phyloP scores from a whole-genome alignment of 2,329 filamentous ascomycete genomes.

The Stemphylium lycopersici region DNA sequence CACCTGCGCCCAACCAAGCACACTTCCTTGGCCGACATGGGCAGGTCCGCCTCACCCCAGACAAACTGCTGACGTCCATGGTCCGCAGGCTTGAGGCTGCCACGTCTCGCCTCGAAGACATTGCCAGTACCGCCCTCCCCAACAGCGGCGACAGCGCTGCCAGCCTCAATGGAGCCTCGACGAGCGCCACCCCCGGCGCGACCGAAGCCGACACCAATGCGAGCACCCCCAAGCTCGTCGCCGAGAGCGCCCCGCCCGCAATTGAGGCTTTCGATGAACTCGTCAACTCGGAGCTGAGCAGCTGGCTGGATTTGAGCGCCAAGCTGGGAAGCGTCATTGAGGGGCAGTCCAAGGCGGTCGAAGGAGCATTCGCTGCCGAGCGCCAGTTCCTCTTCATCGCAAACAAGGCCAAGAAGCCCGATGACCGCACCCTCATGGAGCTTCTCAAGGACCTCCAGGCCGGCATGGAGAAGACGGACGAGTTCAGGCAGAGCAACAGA shows the following conservation, averaged over 20 bases:
- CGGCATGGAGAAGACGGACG: slow-evolving; percentile 76
- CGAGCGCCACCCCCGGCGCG: slow-evolving; percentile 38
- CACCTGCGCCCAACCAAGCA: slow-evolving; percentile 16
- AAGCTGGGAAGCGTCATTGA: slow-evolving; percentile 78
- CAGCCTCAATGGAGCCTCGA: slow-evolving; percentile 35
- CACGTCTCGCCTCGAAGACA: slow-evolving; percentile 94
- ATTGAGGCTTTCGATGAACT: slow-evolving; percentile 88
- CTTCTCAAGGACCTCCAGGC: slow-evolving; percentile 87
- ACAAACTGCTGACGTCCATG: slow-evolving; percentile 57
- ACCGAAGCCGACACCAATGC: slow-evolving; percentile 42
- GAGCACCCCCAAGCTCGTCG: slow-evolving; percentile 43
- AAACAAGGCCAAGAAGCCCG: slow-evolving; percentile 91
- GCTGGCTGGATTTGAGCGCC: slow-evolving; percentile 78
- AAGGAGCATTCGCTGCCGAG: slow-evolving; percentile 78
- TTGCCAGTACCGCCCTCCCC: slow-evolving; percentile 73
- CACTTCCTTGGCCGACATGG: slow-evolving; percentile 24
- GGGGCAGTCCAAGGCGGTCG: slow-evolving; percentile 71
- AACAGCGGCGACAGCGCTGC: slow-evolving; percentile 17
- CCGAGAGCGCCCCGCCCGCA: slow-evolving; percentile 59
- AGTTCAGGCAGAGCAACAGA: slow-evolving; percentile 82
- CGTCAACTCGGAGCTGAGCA: slow-evolving; percentile 73
- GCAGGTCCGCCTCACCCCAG: slow-evolving; percentile 23
- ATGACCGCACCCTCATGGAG: slow-evolving; percentile 73
- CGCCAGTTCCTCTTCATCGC: slow-evolving; percentile 86
- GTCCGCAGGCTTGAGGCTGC: slow-evolving; percentile 87